These are phyloP conservation scores for Solanum okadae DNA, from an alignment of 257 asterid species.

Conservation along the genomic window DNA sequence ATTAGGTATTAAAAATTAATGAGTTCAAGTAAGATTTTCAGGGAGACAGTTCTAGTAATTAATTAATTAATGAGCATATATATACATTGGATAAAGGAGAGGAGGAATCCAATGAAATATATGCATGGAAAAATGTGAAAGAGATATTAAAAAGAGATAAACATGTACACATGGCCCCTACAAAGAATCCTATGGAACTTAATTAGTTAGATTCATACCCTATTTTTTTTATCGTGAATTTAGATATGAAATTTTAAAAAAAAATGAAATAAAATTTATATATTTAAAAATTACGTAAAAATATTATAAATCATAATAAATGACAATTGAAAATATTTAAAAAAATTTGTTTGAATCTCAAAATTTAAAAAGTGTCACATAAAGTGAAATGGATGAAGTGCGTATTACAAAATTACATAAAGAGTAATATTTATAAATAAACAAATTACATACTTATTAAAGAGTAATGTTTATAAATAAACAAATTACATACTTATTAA, in stretches of 20 bases:
- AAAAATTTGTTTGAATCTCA: too few relatives aligned
- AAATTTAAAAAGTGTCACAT: neutral
- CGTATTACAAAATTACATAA: neutral
- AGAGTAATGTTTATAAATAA: too few relatives aligned
- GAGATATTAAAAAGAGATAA: neutral
- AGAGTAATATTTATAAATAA: neutral
- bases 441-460: too few relatives aligned
- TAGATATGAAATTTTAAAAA: too few relatives aligned
- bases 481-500: too few relatives aligned
- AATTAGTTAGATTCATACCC: neutral
- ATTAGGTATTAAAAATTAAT: neutral
- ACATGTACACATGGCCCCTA: constrained; percentile 9
- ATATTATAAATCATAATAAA: too few relatives aligned
- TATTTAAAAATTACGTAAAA: too few relatives aligned
- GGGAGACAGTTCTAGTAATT: neutral
- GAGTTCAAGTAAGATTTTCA: neutral
- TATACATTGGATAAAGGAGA: neutral
- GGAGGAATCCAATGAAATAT: constrained; percentile 17
- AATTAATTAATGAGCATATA: neutral
- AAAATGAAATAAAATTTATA: too few relatives aligned
- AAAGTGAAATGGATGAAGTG: neutral
- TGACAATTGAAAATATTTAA: too few relatives aligned
- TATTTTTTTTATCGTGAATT: too few relatives aligned
- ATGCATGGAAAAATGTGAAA: neutral
- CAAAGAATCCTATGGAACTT: constrained; percentile 22